Conservation (phyloP, 2,329 filamentous ascomycete genomes). For the Xylariales sp. region DNA sequence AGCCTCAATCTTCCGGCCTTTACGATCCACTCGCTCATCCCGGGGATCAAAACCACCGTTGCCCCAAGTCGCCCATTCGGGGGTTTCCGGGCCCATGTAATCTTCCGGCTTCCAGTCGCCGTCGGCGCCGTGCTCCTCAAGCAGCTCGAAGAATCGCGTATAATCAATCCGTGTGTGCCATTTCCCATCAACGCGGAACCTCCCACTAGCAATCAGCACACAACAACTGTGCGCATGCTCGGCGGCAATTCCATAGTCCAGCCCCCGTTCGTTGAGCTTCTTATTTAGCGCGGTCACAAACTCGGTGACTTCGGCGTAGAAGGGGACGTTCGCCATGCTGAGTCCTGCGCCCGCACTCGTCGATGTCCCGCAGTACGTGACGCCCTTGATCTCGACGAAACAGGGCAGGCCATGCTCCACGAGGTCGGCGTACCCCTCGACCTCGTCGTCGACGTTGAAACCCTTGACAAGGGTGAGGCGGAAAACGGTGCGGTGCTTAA, state of each 20-base stretch:
- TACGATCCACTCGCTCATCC: slow-evolving; percentile 87
- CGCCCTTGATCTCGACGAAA: slow-evolving; percentile 95
- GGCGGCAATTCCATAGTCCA: slow-evolving; percentile 90
- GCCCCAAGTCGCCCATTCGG: slow-evolving; percentile 95
- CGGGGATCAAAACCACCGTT: slow-evolving; percentile 93
- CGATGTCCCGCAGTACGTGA: slow-evolving; percentile 94
- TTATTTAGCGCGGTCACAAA: slow-evolving; percentile 82
- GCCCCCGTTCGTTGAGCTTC: slow-evolving; percentile 74
- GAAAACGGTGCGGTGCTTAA: slow-evolving; percentile 92
- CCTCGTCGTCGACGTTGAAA: slow-evolving; percentile 97
- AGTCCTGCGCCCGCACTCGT: slow-evolving; percentile 86
- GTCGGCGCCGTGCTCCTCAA: slow-evolving; percentile 74
- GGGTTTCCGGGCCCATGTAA: slow-evolving; percentile 85
- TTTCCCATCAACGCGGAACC: slow-evolving; percentile 80
- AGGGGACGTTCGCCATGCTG: slow-evolving; percentile 97
- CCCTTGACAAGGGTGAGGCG: slow-evolving; percentile 95
- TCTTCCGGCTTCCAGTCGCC: slow-evolving; percentile 86
- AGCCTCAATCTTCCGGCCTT: slow-evolving; percentile 74
- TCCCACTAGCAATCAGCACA: slow-evolving; percentile 82
- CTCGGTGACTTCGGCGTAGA: slow-evolving; percentile 87
- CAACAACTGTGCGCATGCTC: slow-evolving; percentile 97
- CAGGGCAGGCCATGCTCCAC: slow-evolving; percentile 88
- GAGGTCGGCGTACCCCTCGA: slow-evolving; percentile 87
- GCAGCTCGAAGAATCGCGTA: slow-evolving; percentile 83
- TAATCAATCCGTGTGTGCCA: slow-evolving; percentile 97